Evolutionary conservation across 768 basidiomycete genomes (phyloP), one percentile per base, ranked within the genome.

Genomic region (Russula sp.): DNA sequence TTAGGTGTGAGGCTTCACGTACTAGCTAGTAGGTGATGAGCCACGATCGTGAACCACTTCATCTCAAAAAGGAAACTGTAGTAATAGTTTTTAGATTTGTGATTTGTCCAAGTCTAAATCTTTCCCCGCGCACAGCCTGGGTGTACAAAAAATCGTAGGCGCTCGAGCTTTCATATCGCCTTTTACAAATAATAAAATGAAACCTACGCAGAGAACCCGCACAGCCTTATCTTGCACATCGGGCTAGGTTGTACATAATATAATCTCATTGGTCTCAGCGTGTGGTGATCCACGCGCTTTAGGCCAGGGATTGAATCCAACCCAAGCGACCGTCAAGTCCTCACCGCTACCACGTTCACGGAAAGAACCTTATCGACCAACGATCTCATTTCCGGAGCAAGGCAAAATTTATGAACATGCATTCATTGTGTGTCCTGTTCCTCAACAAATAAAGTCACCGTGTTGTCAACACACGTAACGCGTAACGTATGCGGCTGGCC

Each of bases 201-300:
- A 59, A 37, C 11, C 40, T 50, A 48, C 49, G 51, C 20, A 47
- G 39, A 55, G 58, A 59, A 55, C 34, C 48, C 45, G 52, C 63
- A 64, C 63, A 64, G 63, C 63, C 63, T 51, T 53, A 34, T 51
- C 58, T 22, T 37, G 40, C 53, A 22, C 42, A 35, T 64, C 50
- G 47, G 34, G 49, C 45, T 47, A 35, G 51, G 48, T 56, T 14
- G 35, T 44, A 59, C 45, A 63, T 59, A 40, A 54, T 63, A 42
- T 14, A 27, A 9, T 39, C 13, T 60, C 27, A 27, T 27, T 27
- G 27, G 27, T 27, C 27, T 64, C 63, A 48, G 47, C 47, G 35
- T 60, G 63, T 55, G 40, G 22, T 64, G 63, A 64, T 64, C 58
- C 63, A 64, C 59, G 63, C 59, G 47, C 63, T 51, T 64, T 16